Base-by-base conservation (phyloP, 148 eudicot species). In the Dianthus caryophyllus region DNA sequence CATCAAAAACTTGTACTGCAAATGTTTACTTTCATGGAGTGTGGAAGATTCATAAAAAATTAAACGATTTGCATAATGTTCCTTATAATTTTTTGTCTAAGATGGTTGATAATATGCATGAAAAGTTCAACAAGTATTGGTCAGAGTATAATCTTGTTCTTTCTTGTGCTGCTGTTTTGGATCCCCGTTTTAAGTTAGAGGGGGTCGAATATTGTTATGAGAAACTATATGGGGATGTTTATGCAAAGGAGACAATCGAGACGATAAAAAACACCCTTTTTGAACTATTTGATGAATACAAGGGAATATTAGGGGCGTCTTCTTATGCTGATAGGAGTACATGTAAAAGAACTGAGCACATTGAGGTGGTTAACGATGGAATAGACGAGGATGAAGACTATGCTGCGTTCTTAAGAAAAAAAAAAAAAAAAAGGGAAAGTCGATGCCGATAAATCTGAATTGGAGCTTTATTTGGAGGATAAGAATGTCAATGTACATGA, bases 101-200 rank as follows among this genome's bases (percentile, higher is more conserved):
- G 10, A 57, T 57, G 61, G 61, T 29, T 30, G n/a, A 15, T 16
- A 16, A 29, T 15, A 16, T 57, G 61, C 41, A 15, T 5, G 61
- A 57, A 30, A 29, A 57, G 20, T 57, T 57, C 9, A 30, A 57
- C 12, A 57, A 29, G 20, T 57, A 57, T 57, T 27, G 61, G 61
- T 57, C 39, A 5, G 39, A 57, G 20, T 6, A 57, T 24, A 16
- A 30, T 29, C 9, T 30, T 2, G 2, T 57, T 57, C 39, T 57
- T 1, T 57, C 39, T 5, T 57, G 41, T 29, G 51, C 24, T 54
- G 71, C 30, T 6, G 62, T 54, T 5, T 39, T 54, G 15, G 50
- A 67, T 54, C 50, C 71, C 36, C 50, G 62, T 1, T 67, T 13
- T 25, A 67, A 67, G 24, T 24, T 67, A 29, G 51, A 67, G 33